Percentiles rank a stretch among this genome's conserved stretches.
Conservation (phyloP, 768 basidiomycete genomes). For the Russula emetica region DNA sequence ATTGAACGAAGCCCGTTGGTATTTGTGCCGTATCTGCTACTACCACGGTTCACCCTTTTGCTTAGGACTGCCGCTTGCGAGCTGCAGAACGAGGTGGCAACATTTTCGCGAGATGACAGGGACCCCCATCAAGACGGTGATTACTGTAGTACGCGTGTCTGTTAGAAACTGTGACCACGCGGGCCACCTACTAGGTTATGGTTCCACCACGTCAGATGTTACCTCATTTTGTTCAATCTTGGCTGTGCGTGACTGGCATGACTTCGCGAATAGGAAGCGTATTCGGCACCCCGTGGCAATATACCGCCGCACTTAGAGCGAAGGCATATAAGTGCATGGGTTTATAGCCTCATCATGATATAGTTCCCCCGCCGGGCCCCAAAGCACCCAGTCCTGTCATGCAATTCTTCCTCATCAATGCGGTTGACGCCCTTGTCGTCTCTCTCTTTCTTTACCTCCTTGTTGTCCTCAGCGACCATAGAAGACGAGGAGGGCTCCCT, state of each 20-base stretch:
- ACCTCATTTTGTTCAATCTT: no score
- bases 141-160: no score
- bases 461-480: neutral
- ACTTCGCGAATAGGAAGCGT: no score
- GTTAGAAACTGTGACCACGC: no score
- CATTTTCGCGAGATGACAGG: constrained; percentile 49
- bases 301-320: neutral
- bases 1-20: no score
- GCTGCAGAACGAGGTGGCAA: constrained; percentile 56
- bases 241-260: no score
- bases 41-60: constrained; percentile 57
- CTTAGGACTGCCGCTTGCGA: constrained; percentile 62
- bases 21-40: constrained; percentile 72
- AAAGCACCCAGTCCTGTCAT: neutral
- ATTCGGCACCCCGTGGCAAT: neutral
- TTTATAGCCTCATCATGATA: no score
- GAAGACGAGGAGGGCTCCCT: constrained; percentile 3
- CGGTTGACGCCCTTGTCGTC: neutral
- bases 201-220: no score
- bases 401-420: neutral
- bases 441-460: neutral
- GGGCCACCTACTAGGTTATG: no score
- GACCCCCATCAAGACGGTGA: no score
- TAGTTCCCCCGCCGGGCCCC: no score
- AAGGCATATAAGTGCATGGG: neutral